Percentiles rank a stretch among this genome's conserved stretches.
Conservation (phyloP, 179 eudicot species). For the Patellifolia procumbens region DNA sequence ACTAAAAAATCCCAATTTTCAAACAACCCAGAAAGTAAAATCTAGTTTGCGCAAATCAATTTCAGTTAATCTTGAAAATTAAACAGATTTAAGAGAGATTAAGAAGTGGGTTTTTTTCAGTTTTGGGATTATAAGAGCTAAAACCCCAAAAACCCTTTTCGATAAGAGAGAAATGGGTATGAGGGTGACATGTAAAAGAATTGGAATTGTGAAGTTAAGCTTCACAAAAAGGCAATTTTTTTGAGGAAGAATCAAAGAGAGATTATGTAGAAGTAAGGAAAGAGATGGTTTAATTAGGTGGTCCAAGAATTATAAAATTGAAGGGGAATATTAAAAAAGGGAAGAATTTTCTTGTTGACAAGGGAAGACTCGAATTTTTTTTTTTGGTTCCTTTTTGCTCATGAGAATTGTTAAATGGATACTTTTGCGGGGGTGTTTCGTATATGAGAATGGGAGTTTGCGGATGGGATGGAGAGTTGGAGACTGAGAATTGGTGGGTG, state of each 20-base stretch:
- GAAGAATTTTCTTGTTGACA: constrained; percentile 13
- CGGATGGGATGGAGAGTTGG: no score
- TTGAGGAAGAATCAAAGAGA: constrained; percentile 17
- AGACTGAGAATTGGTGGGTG: no score
- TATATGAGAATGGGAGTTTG: no score
- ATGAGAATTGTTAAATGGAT: no score
- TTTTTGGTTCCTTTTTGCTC: no score
- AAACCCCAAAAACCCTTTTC: constrained; percentile 7
- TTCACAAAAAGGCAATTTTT: not conserved
- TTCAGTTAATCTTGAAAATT: constrained; percentile 14
- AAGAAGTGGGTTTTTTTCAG: constrained; percentile 10
- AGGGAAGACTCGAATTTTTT: not conserved
- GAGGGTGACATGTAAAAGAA: not conserved
- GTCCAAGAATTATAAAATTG: constrained; percentile 15
- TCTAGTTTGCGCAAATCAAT: not conserved
- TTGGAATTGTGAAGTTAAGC: not conserved
- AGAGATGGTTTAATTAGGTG: constrained; percentile 50
- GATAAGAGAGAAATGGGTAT: not conserved
- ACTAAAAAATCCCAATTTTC: constrained; percentile 11
- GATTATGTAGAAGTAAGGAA: constrained; percentile 39
- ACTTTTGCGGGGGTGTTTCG: no score
- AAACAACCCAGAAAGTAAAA: constrained; percentile 22
- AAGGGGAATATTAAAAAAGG: not conserved
- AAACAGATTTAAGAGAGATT: constrained; percentile 1
- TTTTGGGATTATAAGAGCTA: not conserved